These are phyloP conservation scores for Termitomyces sp. DNA, from an alignment of 768 basidiomycete species.

Conservation along the genomic window DNA sequence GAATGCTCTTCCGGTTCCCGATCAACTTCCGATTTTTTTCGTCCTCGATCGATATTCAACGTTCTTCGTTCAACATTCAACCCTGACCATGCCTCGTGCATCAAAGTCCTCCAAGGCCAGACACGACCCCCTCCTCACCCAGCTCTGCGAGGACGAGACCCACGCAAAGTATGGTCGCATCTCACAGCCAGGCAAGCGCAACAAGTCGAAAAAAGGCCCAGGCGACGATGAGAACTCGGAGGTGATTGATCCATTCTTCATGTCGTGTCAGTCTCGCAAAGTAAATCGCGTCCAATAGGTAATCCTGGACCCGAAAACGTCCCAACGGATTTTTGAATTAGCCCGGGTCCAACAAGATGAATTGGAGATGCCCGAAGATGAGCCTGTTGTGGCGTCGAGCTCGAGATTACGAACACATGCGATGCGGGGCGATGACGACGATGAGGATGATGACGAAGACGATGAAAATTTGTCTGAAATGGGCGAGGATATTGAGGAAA, in stretches of 20 bases:
- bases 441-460: constrained; percentile 42
- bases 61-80: not conserved
- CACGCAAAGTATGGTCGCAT: constrained; percentile 76
- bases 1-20: constrained; percentile 6
- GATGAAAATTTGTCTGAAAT: constrained; percentile 34
- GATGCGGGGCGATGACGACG: constrained; percentile 30
- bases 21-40: constrained; percentile 12
- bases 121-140: constrained; percentile 85
- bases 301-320: constrained; percentile 77
- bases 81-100: constrained; percentile 59
- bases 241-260: constrained; percentile 32
- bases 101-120: constrained; percentile 55
- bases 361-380: constrained; percentile 55
- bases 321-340: constrained; percentile 85
- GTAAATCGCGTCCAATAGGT: constrained; percentile 38
- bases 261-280: constrained; percentile 4
- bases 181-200: constrained; percentile 72
- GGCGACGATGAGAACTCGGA: constrained; percentile 53
- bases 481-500: constrained; percentile 54
- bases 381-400: constrained; percentile 27
- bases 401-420: constrained; percentile 32
- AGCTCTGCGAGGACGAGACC: constrained; percentile 77
- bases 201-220: constrained; percentile 47
- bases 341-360: constrained; percentile 94
- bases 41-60: no score